Evolutionary conservation across 257 asterid genomes (phyloP), one percentile per base, ranked within the genome.

Genomic region (Eucommia ulmoides): DNA sequence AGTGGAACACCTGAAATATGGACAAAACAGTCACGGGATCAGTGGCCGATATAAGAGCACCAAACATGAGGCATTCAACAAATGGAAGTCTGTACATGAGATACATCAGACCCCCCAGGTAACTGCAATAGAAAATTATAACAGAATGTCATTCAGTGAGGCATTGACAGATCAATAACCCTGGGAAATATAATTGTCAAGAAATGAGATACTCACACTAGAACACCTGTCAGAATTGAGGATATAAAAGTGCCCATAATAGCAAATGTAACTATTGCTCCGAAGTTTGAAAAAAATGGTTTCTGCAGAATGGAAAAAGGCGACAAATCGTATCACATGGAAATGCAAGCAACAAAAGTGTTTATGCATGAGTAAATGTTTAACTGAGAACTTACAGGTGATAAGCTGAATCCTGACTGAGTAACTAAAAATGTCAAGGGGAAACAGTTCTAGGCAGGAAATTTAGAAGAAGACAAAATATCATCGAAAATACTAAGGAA

Each of bases 1-100:
- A 45, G 9, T 45, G 53, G 33, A 44, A 61, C 57, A 91, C 96
- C 94, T 91, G 96, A 72, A 91, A 91, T 71, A 91, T 91, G 58
- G 99, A 91, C 63, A 91, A 71, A 60, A 91, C 99, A 20, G 96
- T 91, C 68, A 86, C 99, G 62, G 96, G 99, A 70, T 91, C 95
- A 4, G 95, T 91, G 48, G 96, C 96, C 11, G 96, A 91, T 73
- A 91, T 91, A 55, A 91, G 94, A 58, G 99, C 94, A 60, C 99
- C 96, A 70, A 91, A 91, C 96, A 91, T 91, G 75, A 91, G 74
- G 62, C 99, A 91, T 65, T 91, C 99, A 53, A 91, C 70, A 64
- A 86, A 91, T 19, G 99, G 99, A 58, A 91, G 89, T 67, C 55
- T 81, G 79, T 91, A 91, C 78, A 79, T 86, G 54, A 91, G 92